Conservation (phyloP, 176 grass and related monocot genomes). For the Aegilops tauschii region DNA sequence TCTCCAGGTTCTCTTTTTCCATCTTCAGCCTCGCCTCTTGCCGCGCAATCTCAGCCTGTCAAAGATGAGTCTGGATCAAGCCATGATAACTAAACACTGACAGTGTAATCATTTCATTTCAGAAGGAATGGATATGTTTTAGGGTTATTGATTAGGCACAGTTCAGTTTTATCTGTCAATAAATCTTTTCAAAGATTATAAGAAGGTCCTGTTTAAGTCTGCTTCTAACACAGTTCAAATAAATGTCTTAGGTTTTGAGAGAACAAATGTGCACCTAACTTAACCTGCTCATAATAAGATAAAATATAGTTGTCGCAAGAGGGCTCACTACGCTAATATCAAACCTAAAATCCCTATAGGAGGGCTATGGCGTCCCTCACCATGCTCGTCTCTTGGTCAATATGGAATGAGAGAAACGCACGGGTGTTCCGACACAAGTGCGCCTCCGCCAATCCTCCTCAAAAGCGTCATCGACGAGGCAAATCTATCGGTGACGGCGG, state of each 20-base stretch:
- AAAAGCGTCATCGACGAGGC: too few relatives aligned
- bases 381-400: too few relatives aligned
- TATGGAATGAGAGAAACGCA: too few relatives aligned
- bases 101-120: background rate
- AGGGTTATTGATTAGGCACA: background rate
- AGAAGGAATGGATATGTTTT: background rate
- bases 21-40: conserved; percentile 96
- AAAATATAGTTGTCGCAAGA: background rate
- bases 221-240: background rate
- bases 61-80: background rate
- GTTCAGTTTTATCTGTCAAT: background rate
- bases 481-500: too few relatives aligned
- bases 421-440: too few relatives aligned
- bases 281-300: background rate
- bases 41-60: conserved; percentile 83
- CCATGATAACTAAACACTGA: background rate
- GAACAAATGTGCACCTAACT: background rate
- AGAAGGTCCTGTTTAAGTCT: background rate
- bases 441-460: too few relatives aligned
- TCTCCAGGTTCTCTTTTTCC: conserved; percentile 95
- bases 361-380: too few relatives aligned
- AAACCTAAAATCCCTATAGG: background rate
- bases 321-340: background rate
- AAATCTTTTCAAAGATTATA: background rate
- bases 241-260: background rate